Evolutionary conservation across 2,329 filamentous ascomycete genomes (phyloP), one percentile per base, ranked within the genome.

Genomic region (Trichoderma polysporum): DNA sequence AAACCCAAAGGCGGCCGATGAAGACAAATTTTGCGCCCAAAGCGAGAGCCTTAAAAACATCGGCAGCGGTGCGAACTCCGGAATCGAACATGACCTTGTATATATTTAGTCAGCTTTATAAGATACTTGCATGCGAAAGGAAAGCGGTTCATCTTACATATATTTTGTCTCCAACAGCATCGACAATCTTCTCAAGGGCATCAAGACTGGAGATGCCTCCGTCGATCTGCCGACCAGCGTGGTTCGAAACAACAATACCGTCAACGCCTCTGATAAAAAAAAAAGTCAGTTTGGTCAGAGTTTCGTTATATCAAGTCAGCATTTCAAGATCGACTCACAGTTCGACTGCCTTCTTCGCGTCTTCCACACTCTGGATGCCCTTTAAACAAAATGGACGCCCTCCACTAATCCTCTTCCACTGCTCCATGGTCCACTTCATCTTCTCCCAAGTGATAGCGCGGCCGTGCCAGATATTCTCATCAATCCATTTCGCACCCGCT

Each of bases 391-490:
- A 88, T 2, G 86, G 86, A 68, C 84, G 83, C 0, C 86, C 86
- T 0, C 83, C 84, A 17, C 80, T 84, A 59, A 90, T 81, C 68
- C 81, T 76, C 73, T 84, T 86, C 87, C 87, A 90, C 52, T 84
- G 80, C 72, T 85, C 79, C 68, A 87, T 86, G 53, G 88, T 74
- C 86, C 87, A 89, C 3, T 82, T 81, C 27, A 88, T 81, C 71
- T 88, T 88, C 57, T 88, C 85, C 88, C 87, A 90, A n/a, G 79
- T 83, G 75, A 84, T 86, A 6, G 86, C 85, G 2, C 84, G 80
- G 0, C 87, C 87, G 74, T 90, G 87, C 86, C 87, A 90, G 54
- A 90, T 81, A 53, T 70, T 74, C 22, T 54, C 64, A 70, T 90
- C 87, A 69, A 90, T 89, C 87, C 87, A 90, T 68, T 85, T 81